Evolutionary conservation across 1,284 basidiomycete genomes (phyloP), one percentile per base, ranked within the genome.

Genomic region (Coniferiporia sulphurascens): DNA sequence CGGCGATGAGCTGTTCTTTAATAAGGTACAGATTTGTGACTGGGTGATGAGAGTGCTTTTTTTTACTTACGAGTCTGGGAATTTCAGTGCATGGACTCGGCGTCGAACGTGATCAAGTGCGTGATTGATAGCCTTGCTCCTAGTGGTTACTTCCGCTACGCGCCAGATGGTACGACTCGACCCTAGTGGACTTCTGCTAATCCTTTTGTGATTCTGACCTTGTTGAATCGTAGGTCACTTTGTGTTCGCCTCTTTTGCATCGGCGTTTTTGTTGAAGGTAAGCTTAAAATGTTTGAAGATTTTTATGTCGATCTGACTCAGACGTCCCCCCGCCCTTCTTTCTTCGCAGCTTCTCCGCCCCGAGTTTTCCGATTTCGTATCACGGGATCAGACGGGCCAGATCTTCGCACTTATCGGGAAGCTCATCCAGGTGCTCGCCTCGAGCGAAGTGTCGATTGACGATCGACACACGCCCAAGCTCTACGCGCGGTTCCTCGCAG

Each of bases 171-270:
- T 81, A 70, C 58, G 74, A 62, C 32, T 19, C n/a, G 34, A 17
- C 32, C 10, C 9, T n/a, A 10, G 2, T 27, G 27, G 27, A 27
- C 35, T 54, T 52, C 19, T 17, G n/a, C 32, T 50, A 44, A 32
- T 17, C 10, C 43, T 32, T 21, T 27, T 5, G 8, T 22, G 46
- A 8, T 34, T 52, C 45, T 61, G 21, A 52, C 17, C 43, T 43
- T 13, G n/a, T 27, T 43, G 19, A 50, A 53, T 46, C 27, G 2
- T 55, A 87, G 85, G 86, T 7, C 86, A 93, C 69, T 93, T 94
- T 66, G 80, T 94, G 45, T 92, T 92, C 67, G 82, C 88, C 1
- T 83, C 90, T 1, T 95, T 94, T 68, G 92, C 92, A 0, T 90
- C 89, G 48, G 91, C 89, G 0, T 92, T 91, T 72, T 74, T 92